Evolutionary conservation across 1,284 basidiomycete genomes (phyloP), one percentile per base, ranked within the genome.

Genomic region (Coniferiporia sulphurascens): DNA sequence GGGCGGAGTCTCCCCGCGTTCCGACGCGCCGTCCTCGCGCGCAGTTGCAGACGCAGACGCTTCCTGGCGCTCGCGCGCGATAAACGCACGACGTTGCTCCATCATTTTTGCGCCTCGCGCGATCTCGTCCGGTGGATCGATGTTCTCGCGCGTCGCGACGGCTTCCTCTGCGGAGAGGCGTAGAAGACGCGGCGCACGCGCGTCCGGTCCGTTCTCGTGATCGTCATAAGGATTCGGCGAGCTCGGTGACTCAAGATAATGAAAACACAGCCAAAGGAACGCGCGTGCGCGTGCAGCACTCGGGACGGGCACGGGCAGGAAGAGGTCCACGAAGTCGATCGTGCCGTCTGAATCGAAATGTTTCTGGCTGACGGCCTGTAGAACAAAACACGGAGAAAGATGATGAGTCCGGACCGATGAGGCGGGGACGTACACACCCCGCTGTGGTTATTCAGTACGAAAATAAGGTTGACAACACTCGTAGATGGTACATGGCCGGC

Each of bases 391-490:
- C 32, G 50, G 44, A 6, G 36, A 59, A 44, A 41, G 22, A 46
- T 62, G 43, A 57, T 58, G 61, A 21, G 17, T 10, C 2, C 35
- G 12, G 17, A 35, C n/a, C 21, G 21, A 2, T 32, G 27, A 7
- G 10, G 27, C 9, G 4, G 4, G 15, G 22, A 15, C 17, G 43
- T 52, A 68, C 84, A 72, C 68, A 89, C 87, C 41, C 78, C 78
- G 41, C 84, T 81, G 66, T 89, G 85, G 64, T 83, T 84, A 46
- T 87, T 81, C 51, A 93, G 77, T 45, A 91, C 83, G 68, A 93
- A 89, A 48, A 91, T 80, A 46, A 89, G 78, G 68, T 93, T 91
- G 58, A 90, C 85, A 13, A 93, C 79, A 63, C 86, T 90, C 10
- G 91, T 93, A 9, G 91, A 83, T 54, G 90, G 90, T 38, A 81